Evolutionary conservation across 2,329 filamentous ascomycete species (phyloP), one percentile per base, ranked within the genome.

Genomic region (Pseudogymnoascus sp.): DNA sequence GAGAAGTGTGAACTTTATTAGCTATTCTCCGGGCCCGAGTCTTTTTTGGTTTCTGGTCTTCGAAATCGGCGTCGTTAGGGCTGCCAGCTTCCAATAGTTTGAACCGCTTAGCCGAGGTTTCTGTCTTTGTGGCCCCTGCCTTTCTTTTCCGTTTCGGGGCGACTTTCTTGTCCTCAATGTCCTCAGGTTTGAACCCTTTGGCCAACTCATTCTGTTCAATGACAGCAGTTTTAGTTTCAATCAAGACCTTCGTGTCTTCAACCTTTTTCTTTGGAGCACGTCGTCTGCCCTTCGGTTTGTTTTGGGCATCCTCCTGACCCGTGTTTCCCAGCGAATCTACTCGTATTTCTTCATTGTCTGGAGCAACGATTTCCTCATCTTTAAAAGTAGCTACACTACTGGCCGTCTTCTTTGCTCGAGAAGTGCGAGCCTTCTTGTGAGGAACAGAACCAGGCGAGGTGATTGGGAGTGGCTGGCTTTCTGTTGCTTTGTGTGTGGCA

Each of bases 401-500:
- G n/a, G 12, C 21, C 10, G 26, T 12, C 45, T 31, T 52, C n/a
- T 52, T 52, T 31, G 26, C n/a, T 11, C 4, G 26, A 31, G 45
- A 52, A 19, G 26, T 52, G n/a, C 26, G 45, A 12, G 26, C 8
- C 45, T 31, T 31, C 14, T 31, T 52, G 26, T n/a, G 45, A 4
- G 45, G 26, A 19, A 52, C 6, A 31, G 45, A 52, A 52, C 31
- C 45, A 19, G 45, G 45, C 5, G n/a, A 26, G 6, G 26, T 52
- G n/a, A 33, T 33, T 31, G 8, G 26, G 26, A 31, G 8, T 6
- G 21, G 4, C 4, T 10, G 8, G n/a, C 8, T 19, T 19, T 33
- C 45, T 31, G 26, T 14, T 52, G 23, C 7, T 26, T 64, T 49
- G 23, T 61, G 63, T 19, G 62, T 55, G 16, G 69, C 65, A 6